phyloP scores from a whole-genome alignment of 2,329 filamentous ascomycete species.

The Colletotrichum sp. region DNA sequence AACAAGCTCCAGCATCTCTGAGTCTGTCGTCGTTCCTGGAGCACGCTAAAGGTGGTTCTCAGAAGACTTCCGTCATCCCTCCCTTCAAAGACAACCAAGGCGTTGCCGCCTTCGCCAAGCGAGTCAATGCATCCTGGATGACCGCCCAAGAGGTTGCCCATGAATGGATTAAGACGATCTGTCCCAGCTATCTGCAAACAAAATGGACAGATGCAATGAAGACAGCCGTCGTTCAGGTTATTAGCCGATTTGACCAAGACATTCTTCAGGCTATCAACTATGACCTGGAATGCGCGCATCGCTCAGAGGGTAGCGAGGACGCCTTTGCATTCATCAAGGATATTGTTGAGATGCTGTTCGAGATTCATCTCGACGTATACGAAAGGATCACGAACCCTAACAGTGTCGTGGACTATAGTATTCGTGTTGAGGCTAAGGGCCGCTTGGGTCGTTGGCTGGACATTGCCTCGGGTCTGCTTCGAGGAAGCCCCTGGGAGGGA shows the following conservation, averaged over 20 bases:
- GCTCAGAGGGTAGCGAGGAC: not conserved
- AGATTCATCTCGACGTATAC: conserved; percentile 65
- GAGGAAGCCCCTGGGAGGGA: conserved; percentile 33
- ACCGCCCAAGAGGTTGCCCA: conserved; percentile 62
- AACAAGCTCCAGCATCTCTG: conserved; percentile 55
- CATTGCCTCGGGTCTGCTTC: conserved; percentile 51
- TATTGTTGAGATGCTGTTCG: conserved; percentile 63
- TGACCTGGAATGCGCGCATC: conserved; percentile 35
- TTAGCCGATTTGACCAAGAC: conserved; percentile 56
- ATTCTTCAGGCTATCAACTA: conserved; percentile 52
- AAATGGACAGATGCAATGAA: conserved; percentile 66
- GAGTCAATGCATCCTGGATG: conserved; percentile 53
- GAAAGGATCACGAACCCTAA: conserved; percentile 62
- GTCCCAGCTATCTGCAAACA: conserved; percentile 53
- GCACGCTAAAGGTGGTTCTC: conserved; percentile 61
- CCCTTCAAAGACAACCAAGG: conserved; percentile 58
- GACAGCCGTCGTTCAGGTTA: conserved; percentile 58
- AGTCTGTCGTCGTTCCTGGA: conserved; percentile 67
- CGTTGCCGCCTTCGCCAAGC: conserved; percentile 54
- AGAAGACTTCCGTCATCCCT: conserved; percentile 50
- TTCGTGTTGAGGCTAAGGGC: conserved; percentile 52
- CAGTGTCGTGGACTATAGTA: conserved; percentile 54
- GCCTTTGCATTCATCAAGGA: not conserved
- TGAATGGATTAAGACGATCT: conserved; percentile 59
- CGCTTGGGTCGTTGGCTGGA: conserved; percentile 57